Base-by-base conservation (phyloP, 2,329 filamentous ascomycete species). In the Grosmannia huntii region DNA sequence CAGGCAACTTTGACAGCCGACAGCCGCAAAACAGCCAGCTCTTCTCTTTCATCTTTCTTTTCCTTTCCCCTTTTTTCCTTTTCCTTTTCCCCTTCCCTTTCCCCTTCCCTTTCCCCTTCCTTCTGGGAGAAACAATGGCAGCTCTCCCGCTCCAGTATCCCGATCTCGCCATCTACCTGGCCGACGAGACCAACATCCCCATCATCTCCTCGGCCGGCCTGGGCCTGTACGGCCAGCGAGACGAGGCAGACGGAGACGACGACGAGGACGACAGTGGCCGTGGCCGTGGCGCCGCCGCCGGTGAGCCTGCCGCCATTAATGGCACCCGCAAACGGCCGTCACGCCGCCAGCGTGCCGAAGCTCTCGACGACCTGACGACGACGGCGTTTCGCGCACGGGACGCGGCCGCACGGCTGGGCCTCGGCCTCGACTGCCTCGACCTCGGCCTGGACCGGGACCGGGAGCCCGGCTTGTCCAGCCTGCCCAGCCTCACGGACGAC, bases 171-270 rank as follows among this genome's bases (percentile, higher is more conserved):
- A 72, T 82, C 61, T 78, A 82, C 72, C 76, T 84, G 60, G 75
- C 78, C 63, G 81, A 84, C 72, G 71, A 75, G 60, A 71, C 76
- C 60, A 75, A 81, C 62, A 80, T 78, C 5, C 79, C 81, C 36
- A 75, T 85, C 62, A 75, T 84, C 66, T 78, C 77, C 23, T 80
- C 78, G n/a, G 38, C 55, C 53, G 54, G 28, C 4, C 11, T 41
- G n/a, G 53, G 53, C 48, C 27, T 54, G 60, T 50, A 31, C 12
- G 36, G 33, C 57, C 31, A 44, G 57, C 28, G 23, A 19, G 54
- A 54, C n/a, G 33, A 38, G 57, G 41, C 1, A 2, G 27, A 46
- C 4, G 50, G 19, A 1, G 31, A 31, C 10, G 21, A 28, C 1
- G 46, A 27, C 12, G n/a, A 27, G 21, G 21, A 33, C 2, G 25